Percentiles rank a stretch among this genome's conserved stretches.
These are phyloP conservation scores for Aristolochia contorta DNA, from an alignment of 164 flowering plant species.

Conservation along the genomic window DNA sequence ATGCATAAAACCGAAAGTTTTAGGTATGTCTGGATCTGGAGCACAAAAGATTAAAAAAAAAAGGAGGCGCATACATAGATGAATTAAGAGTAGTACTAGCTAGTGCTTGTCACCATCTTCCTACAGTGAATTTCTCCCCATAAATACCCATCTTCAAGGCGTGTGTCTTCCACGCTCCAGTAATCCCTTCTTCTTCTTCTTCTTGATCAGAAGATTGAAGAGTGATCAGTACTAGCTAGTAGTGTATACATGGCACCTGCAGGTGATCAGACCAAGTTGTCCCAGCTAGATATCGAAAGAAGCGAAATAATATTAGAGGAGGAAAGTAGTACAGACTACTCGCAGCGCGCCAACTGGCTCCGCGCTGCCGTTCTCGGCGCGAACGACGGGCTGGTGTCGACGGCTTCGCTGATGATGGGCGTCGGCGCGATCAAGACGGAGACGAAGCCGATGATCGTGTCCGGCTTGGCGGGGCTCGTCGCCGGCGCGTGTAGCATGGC, in stretches of 20 bases:
- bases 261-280: neutral
- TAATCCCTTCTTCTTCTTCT: neutral
- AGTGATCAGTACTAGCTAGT: no score
- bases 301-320: neutral
- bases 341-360: conserved; percentile 22
- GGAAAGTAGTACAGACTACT: conserved; percentile 12
- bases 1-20: neutral
- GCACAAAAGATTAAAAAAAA: neutral
- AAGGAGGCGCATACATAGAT: neutral
- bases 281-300: neutral
- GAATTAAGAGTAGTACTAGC: neutral
- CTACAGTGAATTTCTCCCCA: neutral
- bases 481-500: conserved; percentile 33
- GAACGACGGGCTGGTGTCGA: conserved; percentile 22
- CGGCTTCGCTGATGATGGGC: conserved; percentile 22
- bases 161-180: conserved; percentile 13
- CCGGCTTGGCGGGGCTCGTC: conserved; percentile 21
- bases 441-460: conserved; percentile 15
- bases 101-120: neutral
- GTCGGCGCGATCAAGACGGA: conserved; percentile 19
- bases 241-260: neutral
- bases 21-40: no score
- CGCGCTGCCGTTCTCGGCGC: conserved; percentile 26
- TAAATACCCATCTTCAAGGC: conserved; percentile 11
- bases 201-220: no score